phyloP scores from a whole-genome alignment of 495 filamentous ascomycete species.

The Daldinia decipiens region DNA sequence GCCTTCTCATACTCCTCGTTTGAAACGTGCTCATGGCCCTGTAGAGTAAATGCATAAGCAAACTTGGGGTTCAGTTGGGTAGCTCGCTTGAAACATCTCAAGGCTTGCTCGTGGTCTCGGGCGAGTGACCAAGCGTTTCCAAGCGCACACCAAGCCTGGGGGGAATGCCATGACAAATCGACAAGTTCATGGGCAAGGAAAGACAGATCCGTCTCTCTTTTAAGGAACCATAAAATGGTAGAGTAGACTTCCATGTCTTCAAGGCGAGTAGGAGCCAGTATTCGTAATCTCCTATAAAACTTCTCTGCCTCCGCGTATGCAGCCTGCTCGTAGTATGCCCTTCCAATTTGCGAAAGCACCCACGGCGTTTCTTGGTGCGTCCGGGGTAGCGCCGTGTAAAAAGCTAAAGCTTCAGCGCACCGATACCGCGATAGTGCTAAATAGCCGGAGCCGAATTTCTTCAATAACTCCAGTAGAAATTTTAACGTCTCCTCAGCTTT shows the following conservation, averaged over 20 bases:
- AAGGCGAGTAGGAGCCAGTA: conserved; percentile 77
- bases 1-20: conserved; percentile 99
- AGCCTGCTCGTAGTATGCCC: conserved; percentile 87
- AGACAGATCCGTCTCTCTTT: conserved; percentile 88
- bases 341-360: conserved; percentile 89
- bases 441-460: conserved; percentile 82
- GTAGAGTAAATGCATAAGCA: conserved; percentile 93
- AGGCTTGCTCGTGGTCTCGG: conserved; percentile 91
- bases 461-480: conserved; percentile 82
- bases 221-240: conserved; percentile 95
- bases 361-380: conserved; percentile 93
- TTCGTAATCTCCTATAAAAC: conserved; percentile 78
- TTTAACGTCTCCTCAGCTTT: conserved; percentile 80
- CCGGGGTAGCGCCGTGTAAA: conserved; percentile 73
- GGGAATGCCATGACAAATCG: conserved; percentile 85
- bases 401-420: conserved; percentile 76
- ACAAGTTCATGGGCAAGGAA: conserved; percentile 90
- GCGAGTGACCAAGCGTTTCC: conserved; percentile 97
- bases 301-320: conserved; percentile 87
- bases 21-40: conserved; percentile 94
- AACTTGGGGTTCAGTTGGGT: conserved; percentile 89
- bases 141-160: conserved; percentile 93
- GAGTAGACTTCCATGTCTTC: conserved; percentile 98
- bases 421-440: conserved; percentile 79
- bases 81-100: conserved; percentile 94